Percentiles rank a stretch among this genome's conserved stretches.
Conservation (phyloP, 345 rosid genomes). For the Eucalyptus marginata region DNA sequence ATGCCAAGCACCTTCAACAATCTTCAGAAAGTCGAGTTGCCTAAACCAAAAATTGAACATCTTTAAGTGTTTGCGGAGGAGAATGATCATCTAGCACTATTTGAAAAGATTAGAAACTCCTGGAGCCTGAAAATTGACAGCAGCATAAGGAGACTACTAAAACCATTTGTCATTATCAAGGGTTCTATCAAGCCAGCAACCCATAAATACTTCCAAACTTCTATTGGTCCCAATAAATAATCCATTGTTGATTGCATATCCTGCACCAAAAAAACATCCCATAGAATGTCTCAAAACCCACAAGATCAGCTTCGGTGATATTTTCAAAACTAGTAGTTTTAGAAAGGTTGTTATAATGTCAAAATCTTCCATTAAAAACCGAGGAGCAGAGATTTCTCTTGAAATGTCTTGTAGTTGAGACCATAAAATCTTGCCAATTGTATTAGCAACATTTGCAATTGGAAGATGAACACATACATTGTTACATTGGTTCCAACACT, state of each 20-base stretch:
- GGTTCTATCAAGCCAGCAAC: neutral
- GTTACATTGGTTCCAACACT: neutral
- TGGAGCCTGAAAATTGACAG: neutral
- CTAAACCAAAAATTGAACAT: neutral
- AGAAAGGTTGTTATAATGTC: neutral
- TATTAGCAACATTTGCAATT: neutral
- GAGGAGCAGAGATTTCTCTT: neutral
- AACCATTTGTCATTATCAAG: too few species aligned
- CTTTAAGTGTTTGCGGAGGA: neutral
- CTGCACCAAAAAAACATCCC: rapidly evolving
- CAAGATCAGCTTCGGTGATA: neutral
- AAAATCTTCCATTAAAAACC: neutral
- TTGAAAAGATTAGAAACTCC: neutral
- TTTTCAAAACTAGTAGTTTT: too few species aligned
- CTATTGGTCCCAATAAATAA: neutral
- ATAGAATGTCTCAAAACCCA: neutral
- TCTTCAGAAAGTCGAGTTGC: neutral
- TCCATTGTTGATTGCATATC: neutral
- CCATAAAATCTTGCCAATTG: neutral
- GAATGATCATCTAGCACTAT: neutral
- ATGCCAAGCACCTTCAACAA: neutral
- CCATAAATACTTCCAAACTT: neutral
- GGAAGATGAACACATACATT: neutral
- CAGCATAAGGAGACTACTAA: neutral
- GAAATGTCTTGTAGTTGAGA: neutral